Percentiles rank a stretch among this genome's conserved stretches.
Evolutionary conservation across 106 monocot genomes (phyloP).

Genomic region (Dendrobium catenatum): DNA sequence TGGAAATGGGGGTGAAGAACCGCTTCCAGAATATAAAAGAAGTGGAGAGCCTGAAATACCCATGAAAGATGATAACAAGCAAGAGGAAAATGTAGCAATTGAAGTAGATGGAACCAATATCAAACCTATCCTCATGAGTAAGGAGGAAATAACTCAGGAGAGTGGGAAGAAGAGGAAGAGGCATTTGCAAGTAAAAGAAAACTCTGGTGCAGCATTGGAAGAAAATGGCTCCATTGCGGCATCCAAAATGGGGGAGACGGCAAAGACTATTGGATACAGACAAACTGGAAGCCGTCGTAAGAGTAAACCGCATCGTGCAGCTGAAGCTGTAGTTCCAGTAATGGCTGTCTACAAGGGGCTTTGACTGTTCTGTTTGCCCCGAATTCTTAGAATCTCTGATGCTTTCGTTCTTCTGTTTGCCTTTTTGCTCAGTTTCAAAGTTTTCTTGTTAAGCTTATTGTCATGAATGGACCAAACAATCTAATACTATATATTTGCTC

Average conservation of each 20-base stretch:
- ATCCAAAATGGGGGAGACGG: conserved; percentile 20
- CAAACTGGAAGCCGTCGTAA: conserved; percentile 51
- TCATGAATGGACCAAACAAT: no score
- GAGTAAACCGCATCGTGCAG: conserved; percentile 63
- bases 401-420: no score
- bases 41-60: conserved; percentile 43
- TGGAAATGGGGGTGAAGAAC: conserved; percentile 38
- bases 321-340: conserved; percentile 53
- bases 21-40: conserved; percentile 32
- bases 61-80: conserved; percentile 42
- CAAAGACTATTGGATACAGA: conserved; percentile 37
- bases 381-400: no score
- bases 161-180: conserved; percentile 32
- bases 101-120: conserved; percentile 15
- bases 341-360: background rate
- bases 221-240: conserved; percentile 19
- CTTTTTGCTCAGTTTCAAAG: no score
- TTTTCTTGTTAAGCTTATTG: no score
- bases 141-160: background rate
- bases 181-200: conserved; percentile 22
- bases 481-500: no score
- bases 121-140: conserved; percentile 10
- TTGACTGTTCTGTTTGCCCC: background rate
- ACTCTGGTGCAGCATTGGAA: conserved; percentile 21
- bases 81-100: conserved; percentile 20